phyloP scores from a whole-genome alignment of 176 grass and related monocot species.

The Carex scoparia region DNA sequence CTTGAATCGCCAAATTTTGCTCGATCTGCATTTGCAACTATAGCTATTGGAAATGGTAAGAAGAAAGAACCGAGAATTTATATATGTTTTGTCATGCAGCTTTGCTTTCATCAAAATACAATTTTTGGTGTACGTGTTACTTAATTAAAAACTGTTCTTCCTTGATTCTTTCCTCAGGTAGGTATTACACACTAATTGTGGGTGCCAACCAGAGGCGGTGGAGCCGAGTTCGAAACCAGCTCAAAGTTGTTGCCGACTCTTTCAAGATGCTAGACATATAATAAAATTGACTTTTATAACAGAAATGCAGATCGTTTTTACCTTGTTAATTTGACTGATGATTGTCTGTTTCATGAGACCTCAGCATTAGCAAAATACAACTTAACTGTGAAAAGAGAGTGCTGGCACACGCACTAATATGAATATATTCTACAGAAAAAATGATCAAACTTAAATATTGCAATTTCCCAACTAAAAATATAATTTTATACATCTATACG shows the following conservation, averaged over 20 bases:
- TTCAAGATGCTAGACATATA: slow-evolving; percentile 58
- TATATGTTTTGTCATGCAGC: background rate
- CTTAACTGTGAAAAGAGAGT: background rate
- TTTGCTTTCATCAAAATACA: background rate
- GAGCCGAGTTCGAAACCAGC: slow-evolving; percentile 69
- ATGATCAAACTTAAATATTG: background rate
- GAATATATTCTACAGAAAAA: background rate
- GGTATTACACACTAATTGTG: slow-evolving; percentile 81
- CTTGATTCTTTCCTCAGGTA: slow-evolving; percentile 25
- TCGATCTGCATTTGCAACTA: slow-evolving; percentile 71
- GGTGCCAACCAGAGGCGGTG: slow-evolving; percentile 84
- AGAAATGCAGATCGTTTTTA: background rate
- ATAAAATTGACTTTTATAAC: background rate
- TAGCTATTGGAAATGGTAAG: slow-evolving; percentile 79
- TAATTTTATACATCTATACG: slow-evolving; percentile 22
- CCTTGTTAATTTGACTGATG: background rate
- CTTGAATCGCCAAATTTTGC: slow-evolving; percentile 60
- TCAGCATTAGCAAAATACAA: background rate
- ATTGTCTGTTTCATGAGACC: background rate
- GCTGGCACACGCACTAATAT: background rate
- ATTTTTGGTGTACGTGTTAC: background rate
- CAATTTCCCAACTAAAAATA: slow-evolving; percentile 4
- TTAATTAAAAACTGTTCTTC: background rate
- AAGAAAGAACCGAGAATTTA: slow-evolving; percentile 13
- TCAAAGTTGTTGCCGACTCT: slow-evolving; percentile 84